Percentiles rank a stretch among this genome's conserved stretches.
Evolutionary conservation across 2,329 filamentous ascomycete species (phyloP).

Genomic region (Pestalotiopsis sp.): DNA sequence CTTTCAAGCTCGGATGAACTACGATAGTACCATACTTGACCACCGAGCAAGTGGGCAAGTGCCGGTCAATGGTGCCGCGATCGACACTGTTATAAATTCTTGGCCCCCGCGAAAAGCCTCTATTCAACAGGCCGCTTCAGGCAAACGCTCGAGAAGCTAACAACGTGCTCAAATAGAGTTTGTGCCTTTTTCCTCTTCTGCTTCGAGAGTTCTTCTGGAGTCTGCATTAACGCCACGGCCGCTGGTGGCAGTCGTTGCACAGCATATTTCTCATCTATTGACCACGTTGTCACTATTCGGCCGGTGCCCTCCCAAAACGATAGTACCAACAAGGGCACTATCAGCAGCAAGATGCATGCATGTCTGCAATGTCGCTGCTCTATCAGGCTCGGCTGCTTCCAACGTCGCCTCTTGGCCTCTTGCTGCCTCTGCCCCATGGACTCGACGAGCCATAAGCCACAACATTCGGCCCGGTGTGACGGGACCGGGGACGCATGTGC

Average conservation of each 20-base stretch:
- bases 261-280: not conserved
- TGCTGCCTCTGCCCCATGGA: not conserved
- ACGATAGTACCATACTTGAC: not conserved
- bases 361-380: not conserved
- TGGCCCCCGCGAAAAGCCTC: not conserved
- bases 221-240: not conserved
- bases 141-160: not conserved
- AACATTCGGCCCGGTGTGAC: not conserved
- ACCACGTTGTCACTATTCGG: not conserved
- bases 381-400: not conserved
- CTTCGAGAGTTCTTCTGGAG: not conserved
- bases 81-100: not conserved
- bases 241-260: not conserved
- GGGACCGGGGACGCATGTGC: not conserved
- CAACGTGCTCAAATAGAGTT: not conserved
- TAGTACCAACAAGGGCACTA: not conserved
- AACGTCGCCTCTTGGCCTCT: not conserved
- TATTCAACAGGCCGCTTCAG: not conserved
- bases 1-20: not conserved
- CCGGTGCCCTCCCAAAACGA: not conserved
- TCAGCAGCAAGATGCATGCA: not conserved
- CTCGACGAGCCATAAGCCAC: not conserved
- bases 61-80: not conserved
- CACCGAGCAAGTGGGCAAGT: not conserved
- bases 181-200: not conserved